Evolutionary conservation across 345 rosid species (phyloP).

Genomic region (Jatropha curcas): DNA sequence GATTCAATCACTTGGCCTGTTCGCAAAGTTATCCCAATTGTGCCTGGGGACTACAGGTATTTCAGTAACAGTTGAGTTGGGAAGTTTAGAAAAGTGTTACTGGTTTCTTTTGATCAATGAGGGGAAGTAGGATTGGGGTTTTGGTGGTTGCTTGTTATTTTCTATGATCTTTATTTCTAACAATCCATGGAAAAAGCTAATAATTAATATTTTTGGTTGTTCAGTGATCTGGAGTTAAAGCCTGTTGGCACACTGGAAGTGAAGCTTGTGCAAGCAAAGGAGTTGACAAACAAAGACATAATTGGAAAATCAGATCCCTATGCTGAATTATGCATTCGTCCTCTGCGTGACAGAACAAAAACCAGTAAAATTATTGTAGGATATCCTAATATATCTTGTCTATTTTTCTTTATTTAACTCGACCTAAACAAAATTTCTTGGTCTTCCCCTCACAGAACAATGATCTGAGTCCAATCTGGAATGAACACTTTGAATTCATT

Average conservation of each 20-base stretch:
- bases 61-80: background rate
- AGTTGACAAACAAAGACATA: slow-evolving; percentile 87
- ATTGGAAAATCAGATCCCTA: slow-evolving; percentile 98
- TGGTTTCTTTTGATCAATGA: background rate
- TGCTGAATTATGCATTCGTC: slow-evolving; percentile 76
- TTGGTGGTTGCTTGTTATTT: slow-evolving; percentile 13
- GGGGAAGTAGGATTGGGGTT: background rate
- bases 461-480: slow-evolving; percentile 96
- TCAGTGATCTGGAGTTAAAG: slow-evolving; percentile 89
- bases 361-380: slow-evolving; percentile 87
- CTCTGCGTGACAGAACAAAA: slow-evolving; percentile 72
- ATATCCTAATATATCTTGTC: slow-evolving; percentile 2
- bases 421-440: slow-evolving; percentile 16
- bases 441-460: slow-evolving; percentile 59
- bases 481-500: slow-evolving; percentile 88
- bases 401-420: slow-evolving; percentile 12
- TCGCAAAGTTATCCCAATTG: slow-evolving; percentile 89
- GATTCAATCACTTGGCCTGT: slow-evolving; percentile 99
- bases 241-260: slow-evolving; percentile 91
- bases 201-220: slow-evolving; percentile 31
- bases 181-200: slow-evolving; percentile 10
- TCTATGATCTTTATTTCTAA: background rate
- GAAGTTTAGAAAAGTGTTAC: background rate
- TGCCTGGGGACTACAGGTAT: slow-evolving; percentile 98
- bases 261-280: slow-evolving; percentile 97